Base-by-base conservation (phyloP, 192 early-diverging fungal genomes). In the Lunasporangiospora selenospora region DNA sequence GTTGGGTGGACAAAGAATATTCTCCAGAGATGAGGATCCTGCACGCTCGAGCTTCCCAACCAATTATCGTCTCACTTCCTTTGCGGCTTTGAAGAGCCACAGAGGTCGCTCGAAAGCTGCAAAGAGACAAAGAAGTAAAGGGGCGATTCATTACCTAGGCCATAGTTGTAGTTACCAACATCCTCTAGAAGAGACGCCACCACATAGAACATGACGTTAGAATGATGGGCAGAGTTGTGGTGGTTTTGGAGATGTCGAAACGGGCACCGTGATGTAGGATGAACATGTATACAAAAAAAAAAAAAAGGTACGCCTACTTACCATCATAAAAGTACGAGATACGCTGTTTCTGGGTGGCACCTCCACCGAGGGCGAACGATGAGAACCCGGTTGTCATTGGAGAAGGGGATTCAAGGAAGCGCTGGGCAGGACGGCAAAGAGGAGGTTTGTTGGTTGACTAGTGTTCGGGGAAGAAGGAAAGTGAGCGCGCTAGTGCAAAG, bases 111-210 rank as follows among this genome's bases (percentile, higher is more conserved):
- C 41, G 19, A 3, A 3, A 19, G 19, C 41, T 42, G 16, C 16
- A 3, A 16, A 3, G 2, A 18, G 41, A 42, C 41, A 41, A 18
- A 15, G 42, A 55, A 41, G 33, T 26, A 55, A 27, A 8, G 19
- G 8, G 30, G 32, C 21, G 10, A 19, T 37, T n/a, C 16, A 53
- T 48, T 76, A 76, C 78, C 93, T 76, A 84, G 82, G 26, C 93
- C 94, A 82, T 94, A 97, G 60, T 92, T 92, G 75, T 90, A 97
- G 64, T 88, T 88, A 11, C 91, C 91, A 31, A 94, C 82, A 62
- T 87, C 82, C 45, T 81, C 85, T 85, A 64, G 46, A 42, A 21
- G 10, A 47, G 24, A 52, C n/a, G n/a, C n/a, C n/a, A n/a, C n/a
- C n/a, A n/a, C n/a, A n/a, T n/a, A n/a, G n/a, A n/a, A n/a, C n/a